phyloP scores from a whole-genome alignment of 2,329 filamentous ascomycete species.

The Aspergillus sclerotialis region DNA sequence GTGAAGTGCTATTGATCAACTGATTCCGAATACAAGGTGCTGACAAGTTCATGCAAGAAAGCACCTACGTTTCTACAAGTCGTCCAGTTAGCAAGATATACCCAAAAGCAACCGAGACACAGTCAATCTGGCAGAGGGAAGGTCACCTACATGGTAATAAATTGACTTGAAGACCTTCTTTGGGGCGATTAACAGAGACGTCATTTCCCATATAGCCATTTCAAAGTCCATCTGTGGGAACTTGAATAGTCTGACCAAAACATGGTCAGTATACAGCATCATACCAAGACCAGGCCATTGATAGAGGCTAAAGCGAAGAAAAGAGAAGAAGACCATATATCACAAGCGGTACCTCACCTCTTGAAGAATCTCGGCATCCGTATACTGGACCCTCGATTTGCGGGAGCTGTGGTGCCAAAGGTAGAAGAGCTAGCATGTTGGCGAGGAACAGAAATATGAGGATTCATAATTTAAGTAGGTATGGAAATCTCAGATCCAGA shows the following conservation, averaged over 20 bases:
- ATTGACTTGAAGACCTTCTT: constrained; percentile 67
- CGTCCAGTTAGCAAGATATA: constrained; percentile 6
- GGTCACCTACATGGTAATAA: constrained; percentile 56
- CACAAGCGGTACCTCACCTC: too few species aligned
- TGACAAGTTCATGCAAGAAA: not conserved
- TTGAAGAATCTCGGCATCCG: constrained; percentile 63
- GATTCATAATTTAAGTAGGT: constrained; percentile 43
- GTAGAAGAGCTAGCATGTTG: constrained; percentile 49
- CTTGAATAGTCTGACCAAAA: constrained; percentile 52
- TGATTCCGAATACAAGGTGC: too few species aligned
- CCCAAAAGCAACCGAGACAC: constrained; percentile 8
- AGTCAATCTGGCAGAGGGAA: too few species aligned
- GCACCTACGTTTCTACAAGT: constrained; percentile 34
- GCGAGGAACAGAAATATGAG: constrained; percentile 53
- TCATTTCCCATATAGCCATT: constrained; percentile 68
- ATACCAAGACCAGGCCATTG: not conserved
- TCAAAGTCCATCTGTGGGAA: constrained; percentile 70
- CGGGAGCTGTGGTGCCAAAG: constrained; percentile 46
- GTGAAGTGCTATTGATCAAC: too few species aligned
- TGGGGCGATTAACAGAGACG: constrained; percentile 58
- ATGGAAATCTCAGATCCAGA: not conserved
- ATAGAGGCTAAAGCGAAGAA: too few species aligned
- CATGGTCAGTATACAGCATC: constrained; percentile 6
- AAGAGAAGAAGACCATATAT: constrained; percentile 4
- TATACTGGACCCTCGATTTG: constrained; percentile 45